Base-by-base conservation (phyloP, 2,329 filamentous ascomycete genomes). In the Samsoniella hepiali region DNA sequence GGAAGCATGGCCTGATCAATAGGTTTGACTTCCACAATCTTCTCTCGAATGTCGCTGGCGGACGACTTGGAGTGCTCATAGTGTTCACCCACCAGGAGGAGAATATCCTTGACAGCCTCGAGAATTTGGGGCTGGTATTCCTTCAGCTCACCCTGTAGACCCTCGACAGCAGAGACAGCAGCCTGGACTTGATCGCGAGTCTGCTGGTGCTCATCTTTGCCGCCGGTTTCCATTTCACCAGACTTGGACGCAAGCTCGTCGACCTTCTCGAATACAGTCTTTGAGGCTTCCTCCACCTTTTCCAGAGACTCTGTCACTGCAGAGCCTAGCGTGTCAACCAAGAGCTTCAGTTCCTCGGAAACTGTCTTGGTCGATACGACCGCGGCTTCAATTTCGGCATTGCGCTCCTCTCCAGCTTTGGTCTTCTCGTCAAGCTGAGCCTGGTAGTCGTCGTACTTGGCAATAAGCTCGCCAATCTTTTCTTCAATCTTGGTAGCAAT, bases 121-220 rank as follows among this genome's bases (percentile, higher is more conserved):
- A 97, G 84, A 68, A 98, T 90, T 77, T 96, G 90, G 1, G 95
- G 95, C 69, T 97, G 90, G 67, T 90, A 89, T 73, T 97, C 93
- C 9, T 84, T 85, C 36, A 96, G 84, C 64, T 95, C 88, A 64
- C 84, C 89, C 71, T 96, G 90, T 1, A 98, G 80, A 31, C 86
- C 87, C 68, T 91, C 88, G 17, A 97, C 87, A 8, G 86, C 86
- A 63, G 84, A 84, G 44, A 93, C 80, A 11, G 91, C 87, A 71
- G 92, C 89, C 69, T 89, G 85, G 61, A 97, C 82, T 68, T 96
- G 88, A 42, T 93, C 90, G 8, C 91, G 88, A 10, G 93, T 96
- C 68, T 91, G 84, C 68, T 91, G 84, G 71, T 97, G 93, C 72
- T 96, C 91, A 1, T 85, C 81, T 77, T 91, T 94, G 67, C 83